A percentile compares a stretch with the other conserved stretches of the same genome.
Evolutionary conservation across 345 rosid species (phyloP).

Genomic region (Viola odorata): DNA sequence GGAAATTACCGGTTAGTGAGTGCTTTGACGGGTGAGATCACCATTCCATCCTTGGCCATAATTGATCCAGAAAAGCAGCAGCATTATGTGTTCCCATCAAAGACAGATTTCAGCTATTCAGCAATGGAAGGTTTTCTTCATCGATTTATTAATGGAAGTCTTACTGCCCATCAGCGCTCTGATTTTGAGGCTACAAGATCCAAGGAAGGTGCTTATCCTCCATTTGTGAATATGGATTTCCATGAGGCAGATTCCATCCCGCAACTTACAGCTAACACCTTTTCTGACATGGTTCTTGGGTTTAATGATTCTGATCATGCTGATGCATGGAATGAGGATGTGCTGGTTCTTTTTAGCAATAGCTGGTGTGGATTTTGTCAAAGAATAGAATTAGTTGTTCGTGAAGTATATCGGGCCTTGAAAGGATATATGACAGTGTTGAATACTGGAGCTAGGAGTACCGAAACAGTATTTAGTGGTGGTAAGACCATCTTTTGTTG

Average conservation of each 20-base stretch:
- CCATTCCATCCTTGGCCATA: constrained; percentile 69
- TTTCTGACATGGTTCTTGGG: constrained; percentile 54
- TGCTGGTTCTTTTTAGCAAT: constrained; percentile 78
- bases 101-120: constrained; percentile 35
- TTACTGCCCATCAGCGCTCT: constrained; percentile 57
- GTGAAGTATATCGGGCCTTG: constrained; percentile 69
- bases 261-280: constrained; percentile 46
- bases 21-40: constrained; percentile 60
- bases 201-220: constrained; percentile 52
- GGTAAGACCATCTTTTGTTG: constrained; percentile 35
- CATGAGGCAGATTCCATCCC: constrained; percentile 76
- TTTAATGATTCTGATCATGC: constrained; percentile 38
- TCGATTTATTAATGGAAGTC: constrained; percentile 54
- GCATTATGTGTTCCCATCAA: constrained; percentile 56
- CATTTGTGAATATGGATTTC: constrained; percentile 77
- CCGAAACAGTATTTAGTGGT: constrained; percentile 24
- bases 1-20: constrained; percentile 58
- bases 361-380: constrained; percentile 94
- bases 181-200: constrained; percentile 39
- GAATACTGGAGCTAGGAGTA: constrained; percentile 34
- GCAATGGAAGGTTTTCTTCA: constrained; percentile 46
- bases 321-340: constrained; percentile 55
- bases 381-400: constrained; percentile 84
- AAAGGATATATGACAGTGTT: constrained; percentile 41
- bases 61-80: constrained; percentile 58